Conservation (phyloP, 192 early-diverging fungal species). For the Kickxella alabastrina region DNA sequence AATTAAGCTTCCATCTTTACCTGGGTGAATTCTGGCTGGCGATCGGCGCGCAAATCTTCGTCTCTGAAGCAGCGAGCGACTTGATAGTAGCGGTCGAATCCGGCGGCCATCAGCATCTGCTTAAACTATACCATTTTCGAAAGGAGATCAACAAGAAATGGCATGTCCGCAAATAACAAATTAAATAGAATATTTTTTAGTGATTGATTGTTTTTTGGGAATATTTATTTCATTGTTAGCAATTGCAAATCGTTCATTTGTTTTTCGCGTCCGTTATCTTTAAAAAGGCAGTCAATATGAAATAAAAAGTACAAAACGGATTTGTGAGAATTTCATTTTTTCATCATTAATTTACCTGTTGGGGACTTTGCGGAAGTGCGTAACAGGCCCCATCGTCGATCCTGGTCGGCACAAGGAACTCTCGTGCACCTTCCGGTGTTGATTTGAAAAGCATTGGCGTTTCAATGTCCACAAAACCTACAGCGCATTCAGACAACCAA, state of each 20-base stretch:
- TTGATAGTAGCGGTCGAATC: conserved; percentile 89
- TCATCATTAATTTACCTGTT: conserved; percentile 57
- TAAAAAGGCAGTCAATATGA: too few species aligned
- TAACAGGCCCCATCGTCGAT: conserved; percentile 65
- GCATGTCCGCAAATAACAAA: too few species aligned
- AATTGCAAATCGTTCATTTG: background rate
- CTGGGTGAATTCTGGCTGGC: conserved; percentile 95
- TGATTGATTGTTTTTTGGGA: background rate
- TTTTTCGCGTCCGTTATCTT: too few species aligned
- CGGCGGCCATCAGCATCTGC: conserved; percentile 87
- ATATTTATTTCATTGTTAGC: background rate
- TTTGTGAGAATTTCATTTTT: background rate
- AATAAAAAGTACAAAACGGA: too few species aligned
- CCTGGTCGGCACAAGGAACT: conserved; percentile 91
- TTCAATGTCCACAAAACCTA: conserved; percentile 86
- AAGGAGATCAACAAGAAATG: too few species aligned
- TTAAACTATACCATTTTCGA: conserved; percentile 86
- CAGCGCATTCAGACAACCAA: too few species aligned
- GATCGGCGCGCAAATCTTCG: conserved; percentile 79
- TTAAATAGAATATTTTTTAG: too few species aligned
- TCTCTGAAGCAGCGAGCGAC: conserved; percentile 90
- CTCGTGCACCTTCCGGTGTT: conserved; percentile 89
- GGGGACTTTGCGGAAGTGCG: conserved; percentile 87
- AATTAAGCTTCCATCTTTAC: conserved; percentile 33
- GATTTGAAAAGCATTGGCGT: conserved; percentile 88